These are phyloP conservation scores for Gastrolobium bilobum DNA, from an alignment of 306 rosid species.

Conservation along the genomic window DNA sequence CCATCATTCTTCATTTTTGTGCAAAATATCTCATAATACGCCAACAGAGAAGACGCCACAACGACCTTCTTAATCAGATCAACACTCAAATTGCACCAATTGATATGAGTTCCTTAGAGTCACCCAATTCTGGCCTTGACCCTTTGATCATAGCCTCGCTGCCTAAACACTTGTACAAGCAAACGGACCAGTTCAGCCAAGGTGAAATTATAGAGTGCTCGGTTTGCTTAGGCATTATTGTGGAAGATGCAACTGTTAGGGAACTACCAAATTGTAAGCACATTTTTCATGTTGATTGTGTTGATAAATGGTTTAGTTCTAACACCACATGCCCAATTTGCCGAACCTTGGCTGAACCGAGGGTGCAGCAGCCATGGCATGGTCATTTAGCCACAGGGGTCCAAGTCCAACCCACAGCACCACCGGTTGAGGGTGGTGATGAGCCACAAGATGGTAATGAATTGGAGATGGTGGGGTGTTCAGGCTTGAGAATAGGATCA, in stretches of 20 bases:
- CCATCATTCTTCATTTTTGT: conserved; percentile 38
- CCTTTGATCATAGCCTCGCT: conserved; percentile 55
- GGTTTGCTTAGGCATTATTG: conserved; percentile 57
- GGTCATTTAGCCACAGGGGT: neutral
- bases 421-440: conserved; percentile 42
- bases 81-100: conserved; percentile 38
- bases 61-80: neutral
- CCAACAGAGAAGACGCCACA: conserved; percentile 47
- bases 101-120: conserved; percentile 23
- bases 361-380: neutral
- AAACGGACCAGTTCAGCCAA: conserved; percentile 33
- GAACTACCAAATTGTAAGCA: conserved; percentile 67
- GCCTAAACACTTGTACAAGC: conserved; percentile 57
- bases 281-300: conserved; percentile 64
- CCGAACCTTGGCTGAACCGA: conserved; percentile 53
- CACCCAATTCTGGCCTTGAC: conserved; percentile 53
- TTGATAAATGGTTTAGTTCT: conserved; percentile 62
- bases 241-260: conserved; percentile 52
- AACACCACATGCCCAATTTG: conserved; percentile 66
- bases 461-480: conserved; percentile 12
- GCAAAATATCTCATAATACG: conserved; percentile 17
- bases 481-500: conserved; percentile 47
- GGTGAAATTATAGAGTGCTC: conserved; percentile 59
- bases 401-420: conserved; percentile 48
- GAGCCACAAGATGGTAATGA: conserved; percentile 9